phyloP scores from a whole-genome alignment of 1,284 basidiomycete genomes.

The Singerocomus rubriflavus region DNA sequence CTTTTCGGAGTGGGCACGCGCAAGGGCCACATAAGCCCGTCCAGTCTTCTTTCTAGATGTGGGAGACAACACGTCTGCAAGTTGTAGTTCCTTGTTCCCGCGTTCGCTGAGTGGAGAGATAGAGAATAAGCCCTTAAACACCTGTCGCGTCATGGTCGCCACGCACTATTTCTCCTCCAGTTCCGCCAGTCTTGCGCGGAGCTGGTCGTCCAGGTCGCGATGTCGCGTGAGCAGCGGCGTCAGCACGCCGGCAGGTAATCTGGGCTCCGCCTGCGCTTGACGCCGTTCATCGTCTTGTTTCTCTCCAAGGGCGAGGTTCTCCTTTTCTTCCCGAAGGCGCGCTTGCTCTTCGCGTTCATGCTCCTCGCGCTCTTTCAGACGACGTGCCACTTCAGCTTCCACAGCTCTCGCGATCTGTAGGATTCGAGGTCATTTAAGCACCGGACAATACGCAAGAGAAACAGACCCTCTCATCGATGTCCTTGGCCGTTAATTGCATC shows the following conservation, averaged over 20 bases:
- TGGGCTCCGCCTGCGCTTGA: conserved; percentile 19
- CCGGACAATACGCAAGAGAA: neutral
- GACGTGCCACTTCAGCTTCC: conserved; percentile 65
- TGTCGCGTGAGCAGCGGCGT: conserved; percentile 60
- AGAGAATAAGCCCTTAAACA: conserved; percentile 12
- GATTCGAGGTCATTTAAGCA: neutral
- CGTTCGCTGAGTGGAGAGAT: conserved; percentile 44
- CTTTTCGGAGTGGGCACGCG: conserved; percentile 75
- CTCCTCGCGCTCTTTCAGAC: conserved; percentile 58
- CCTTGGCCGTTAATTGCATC: conserved; percentile 56
- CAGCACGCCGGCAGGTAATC: conserved; percentile 54
- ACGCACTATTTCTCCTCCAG: conserved; percentile 70
- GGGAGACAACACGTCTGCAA: conserved; percentile 62
- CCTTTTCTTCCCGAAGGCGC: conserved; percentile 39
- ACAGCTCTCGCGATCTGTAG: conserved; percentile 66
- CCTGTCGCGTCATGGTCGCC: neutral
- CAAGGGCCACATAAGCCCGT: conserved; percentile 70
- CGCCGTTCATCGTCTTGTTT: conserved; percentile 15
- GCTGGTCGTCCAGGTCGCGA: conserved; percentile 62
- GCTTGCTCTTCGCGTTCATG: conserved; percentile 38
- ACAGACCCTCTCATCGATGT: conserved; percentile 67
- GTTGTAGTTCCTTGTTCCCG: conserved; percentile 54
- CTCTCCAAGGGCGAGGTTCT: conserved; percentile 23
- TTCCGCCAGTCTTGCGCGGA: conserved; percentile 59
- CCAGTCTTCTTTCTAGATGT: conserved; percentile 73